Base-by-base conservation (phyloP, 371 early-diverging fungal genomes). In the Mortierella sp. region DNA sequence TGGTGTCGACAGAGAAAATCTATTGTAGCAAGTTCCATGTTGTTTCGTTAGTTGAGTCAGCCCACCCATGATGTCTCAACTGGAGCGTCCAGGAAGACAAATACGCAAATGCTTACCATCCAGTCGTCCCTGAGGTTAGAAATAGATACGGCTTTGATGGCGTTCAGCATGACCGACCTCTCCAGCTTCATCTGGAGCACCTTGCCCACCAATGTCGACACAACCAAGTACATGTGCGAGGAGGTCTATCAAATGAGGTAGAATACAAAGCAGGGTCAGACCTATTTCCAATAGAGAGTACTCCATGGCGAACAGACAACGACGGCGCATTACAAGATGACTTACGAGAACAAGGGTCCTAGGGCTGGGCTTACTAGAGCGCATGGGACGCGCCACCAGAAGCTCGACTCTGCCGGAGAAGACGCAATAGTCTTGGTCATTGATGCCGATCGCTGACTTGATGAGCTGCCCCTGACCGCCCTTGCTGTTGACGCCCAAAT, bases 111-210 rank as follows among this genome's bases (percentile, higher is more conserved):
- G 26, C 97, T 69, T 21, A 97, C 94, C 75, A 96, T 89, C 93
- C 97, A 96, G 84, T 97, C 97, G 87, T 98, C 98, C 55, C 92
- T 90, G 67, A 91, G 88, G 40, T 92, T 92, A 3, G 95, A 95
- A 55, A 94, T 88, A 69, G 92, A 91, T 48, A 94, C 89, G 19
- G 89, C 80, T 28, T 85, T 90, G 82, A 96, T 90, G 5, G 89
- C 77, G 70, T 89, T 89, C 31, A 95, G 43, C 26, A 90, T 86
- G 40, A 93, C 77, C 48, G 90, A 89, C 55, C 92, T 87, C 73
- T 93, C 93, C 53, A 90, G 73, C 11, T 82, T 85, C 87, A 94
- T 89, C 44, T 82, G 86, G 13, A 94, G 57, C 59, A 93, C 84
- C 67, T 93, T 91, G 54, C 90, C 91, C 21, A 93, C 90, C 74